Evolutionary conservation across 768 basidiomycete species (phyloP), one percentile per base, ranked within the genome.

Genomic region (Pisolithus microcarpus): DNA sequence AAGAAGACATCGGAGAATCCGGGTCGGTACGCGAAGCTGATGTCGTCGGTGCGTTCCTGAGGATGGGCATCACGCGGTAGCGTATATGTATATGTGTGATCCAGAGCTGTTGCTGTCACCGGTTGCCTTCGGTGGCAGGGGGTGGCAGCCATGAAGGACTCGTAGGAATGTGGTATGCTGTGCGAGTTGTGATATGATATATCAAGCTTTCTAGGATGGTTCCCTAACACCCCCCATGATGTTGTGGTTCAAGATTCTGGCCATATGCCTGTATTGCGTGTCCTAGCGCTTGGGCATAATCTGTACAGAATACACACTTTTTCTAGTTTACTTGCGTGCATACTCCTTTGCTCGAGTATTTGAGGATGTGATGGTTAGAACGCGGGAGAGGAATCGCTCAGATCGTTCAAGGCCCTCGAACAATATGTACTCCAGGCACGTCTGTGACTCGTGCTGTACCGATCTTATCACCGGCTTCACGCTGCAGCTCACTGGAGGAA

Each of bases 31-130:
- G 82, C 39, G 84, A 88, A 38, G 91, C 95, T 2, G 91, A 94
- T 60, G 79, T 95, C 6, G 84, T 87, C 2, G 92, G 91, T 21
- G 92, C 91, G 3, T 69, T 85, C 59, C 66, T 94, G 65, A 96
- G 95, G 77, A 87, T 95, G 88, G 88, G 88, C 23, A 76, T 91
- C 48, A 72, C 69, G 46, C 78, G 81, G 61, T 82, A 65, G 75
- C 31, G 13, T 36, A 21, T 19, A 4, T 23, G 4, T 23, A 23
- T n/a, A n/a, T n/a, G n/a, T n/a, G n/a, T n/a, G n/a, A n/a, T n/a
- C n/a, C n/a, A n/a, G n/a, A n/a, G n/a, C n/a, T n/a, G n/a, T n/a
- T n/a, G n/a, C n/a, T n/a, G n/a, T n/a, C n/a, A n/a, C n/a, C n/a
- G n/a, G n/a, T n/a, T n/a, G n/a, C n/a, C n/a, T n/a, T n/a, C n/a